Evolutionary conservation across 768 basidiomycete species (phyloP), one percentile per base, ranked within the genome.

Genomic region (Mycena floridula): DNA sequence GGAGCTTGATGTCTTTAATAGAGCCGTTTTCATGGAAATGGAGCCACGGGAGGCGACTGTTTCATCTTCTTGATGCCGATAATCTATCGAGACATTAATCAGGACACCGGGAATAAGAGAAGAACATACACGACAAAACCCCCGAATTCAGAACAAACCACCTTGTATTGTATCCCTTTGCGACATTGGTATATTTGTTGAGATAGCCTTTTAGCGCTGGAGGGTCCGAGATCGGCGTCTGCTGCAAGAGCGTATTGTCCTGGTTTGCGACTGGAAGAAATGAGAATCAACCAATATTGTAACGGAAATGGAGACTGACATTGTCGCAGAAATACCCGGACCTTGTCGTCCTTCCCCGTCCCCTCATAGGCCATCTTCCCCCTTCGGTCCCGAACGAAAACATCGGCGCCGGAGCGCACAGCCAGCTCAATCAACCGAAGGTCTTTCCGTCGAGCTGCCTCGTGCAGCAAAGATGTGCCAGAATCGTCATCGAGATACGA

Each of bases 81-180:
- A 96, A 61, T 91, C 86, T 77, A 46, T 2, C 15, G 16, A n/a
- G 16, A 18, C n/a, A n/a, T 62, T 63, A 12, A 41, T 36, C 8
- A 46, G 26, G 35, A 37, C n/a, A 39, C 25, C 22, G 18, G 16
- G 32, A 20, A 45, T 37, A 32, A 18, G 25, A 30, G 15, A 40
- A 13, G 25, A 1, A 75, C 86, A 21, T 58, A 89, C 89, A 92
- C 15, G 87, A 89, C n/a, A 94, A 61, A 21, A 87, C 70, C 0
- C 91, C 93, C 43, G 85, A 77, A 55, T 88, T 83, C 16, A 96
- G 74, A 0, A 95, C 89, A 56, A 97, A 95, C 91, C 92, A 96
- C 1, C 93, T 73, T 0, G 87, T 85, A 47, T 81, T 82, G 59
- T 92, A 95, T 0, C 94, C 93, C 53, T 81, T 83, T 0, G 90